These are phyloP conservation scores for Hanseniaspora occidentalis DNA, from an alignment of 805 yeast species.

Conservation along the genomic window DNA sequence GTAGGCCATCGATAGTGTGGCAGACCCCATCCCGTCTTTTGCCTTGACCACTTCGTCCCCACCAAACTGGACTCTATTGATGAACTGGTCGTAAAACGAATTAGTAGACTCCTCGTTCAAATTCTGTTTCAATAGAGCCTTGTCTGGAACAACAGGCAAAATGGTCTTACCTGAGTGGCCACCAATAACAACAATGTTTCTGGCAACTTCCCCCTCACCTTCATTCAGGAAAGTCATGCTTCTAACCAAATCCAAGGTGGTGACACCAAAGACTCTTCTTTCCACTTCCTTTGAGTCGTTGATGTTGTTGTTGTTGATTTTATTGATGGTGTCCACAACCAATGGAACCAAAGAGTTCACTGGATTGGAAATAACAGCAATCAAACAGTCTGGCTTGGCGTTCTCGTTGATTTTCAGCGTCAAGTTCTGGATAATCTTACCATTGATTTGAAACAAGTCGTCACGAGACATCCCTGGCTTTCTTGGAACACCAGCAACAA, in stretches of 20 bases:
- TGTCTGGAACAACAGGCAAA: constrained; percentile 57
- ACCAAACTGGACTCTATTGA: constrained; percentile 73
- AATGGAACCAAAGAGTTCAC: constrained; percentile 79
- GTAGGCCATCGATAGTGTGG: constrained; percentile 77
- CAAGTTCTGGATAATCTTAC: constrained; percentile 67
- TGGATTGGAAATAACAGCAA: constrained; percentile 65
- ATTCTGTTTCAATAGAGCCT: constrained; percentile 26
- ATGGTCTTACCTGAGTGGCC: constrained; percentile 81
- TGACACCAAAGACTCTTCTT: constrained; percentile 70
- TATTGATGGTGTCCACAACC: constrained; percentile 65
- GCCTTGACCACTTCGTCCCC: constrained; percentile 86
- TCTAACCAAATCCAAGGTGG: constrained; percentile 68
- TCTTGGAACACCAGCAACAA: constrained; percentile 86
- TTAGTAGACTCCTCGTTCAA: constrained; percentile 33
- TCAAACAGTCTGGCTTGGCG: constrained; percentile 50
- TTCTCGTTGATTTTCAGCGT: constrained; percentile 55
- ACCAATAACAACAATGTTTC: constrained; percentile 64
- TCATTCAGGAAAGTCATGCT: constrained; percentile 53
- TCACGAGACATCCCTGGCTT: constrained; percentile 86
- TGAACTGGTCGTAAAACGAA: constrained; percentile 42
- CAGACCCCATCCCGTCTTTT: constrained; percentile 74
- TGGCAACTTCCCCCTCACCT: constrained; percentile 30
- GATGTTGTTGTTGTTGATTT: constrained; percentile 15
- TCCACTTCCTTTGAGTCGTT: constrained; percentile 23
- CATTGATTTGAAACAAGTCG: constrained; percentile 74